Evolutionary conservation across 2,329 filamentous ascomycete species (phyloP).

Genomic region (Zymoseptoria crescenta): DNA sequence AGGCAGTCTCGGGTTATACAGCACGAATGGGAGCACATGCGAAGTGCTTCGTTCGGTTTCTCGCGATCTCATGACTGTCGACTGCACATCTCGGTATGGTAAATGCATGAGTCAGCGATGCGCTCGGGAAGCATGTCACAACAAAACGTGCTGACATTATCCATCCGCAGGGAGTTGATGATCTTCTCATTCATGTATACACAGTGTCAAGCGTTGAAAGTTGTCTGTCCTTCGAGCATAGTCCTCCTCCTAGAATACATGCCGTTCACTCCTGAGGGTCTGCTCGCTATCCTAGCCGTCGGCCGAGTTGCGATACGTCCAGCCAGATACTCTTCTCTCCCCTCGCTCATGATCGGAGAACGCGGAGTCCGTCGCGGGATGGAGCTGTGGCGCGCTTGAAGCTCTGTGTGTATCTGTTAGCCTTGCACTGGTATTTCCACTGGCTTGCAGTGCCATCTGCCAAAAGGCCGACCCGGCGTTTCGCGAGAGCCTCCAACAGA

Average conservation of each 20-base stretch:
- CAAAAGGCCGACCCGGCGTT: background rate
- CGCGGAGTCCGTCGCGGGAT: slow-evolving; percentile 42
- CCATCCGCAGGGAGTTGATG: too few species aligned
- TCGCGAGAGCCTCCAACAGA: background rate
- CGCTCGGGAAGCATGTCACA: too few species aligned
- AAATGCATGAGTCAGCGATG: too few species aligned
- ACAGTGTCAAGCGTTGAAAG: background rate
- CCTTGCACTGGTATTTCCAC: background rate
- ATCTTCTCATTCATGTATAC: background rate
- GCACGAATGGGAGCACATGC: too few species aligned
- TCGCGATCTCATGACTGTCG: too few species aligned
- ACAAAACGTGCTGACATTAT: too few species aligned
- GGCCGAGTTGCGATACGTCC: background rate
- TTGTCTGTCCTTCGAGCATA: background rate
- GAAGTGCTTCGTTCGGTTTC: too few species aligned
- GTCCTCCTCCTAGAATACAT: slow-evolving; percentile 1
- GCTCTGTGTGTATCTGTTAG: slow-evolving; percentile 32
- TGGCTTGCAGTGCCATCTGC: background rate
- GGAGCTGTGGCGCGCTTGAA: slow-evolving; percentile 45
- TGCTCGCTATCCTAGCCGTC: background rate
- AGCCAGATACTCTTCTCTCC: background rate
- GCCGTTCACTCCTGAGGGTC: background rate
- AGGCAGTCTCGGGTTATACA: too few species aligned
- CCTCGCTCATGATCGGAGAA: slow-evolving; percentile 33
- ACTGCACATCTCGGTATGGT: too few species aligned